Percentiles rank a stretch among this genome's conserved stretches.
phyloP scores from a whole-genome alignment of 768 basidiomycete species.

The Leccinum boreale region DNA sequence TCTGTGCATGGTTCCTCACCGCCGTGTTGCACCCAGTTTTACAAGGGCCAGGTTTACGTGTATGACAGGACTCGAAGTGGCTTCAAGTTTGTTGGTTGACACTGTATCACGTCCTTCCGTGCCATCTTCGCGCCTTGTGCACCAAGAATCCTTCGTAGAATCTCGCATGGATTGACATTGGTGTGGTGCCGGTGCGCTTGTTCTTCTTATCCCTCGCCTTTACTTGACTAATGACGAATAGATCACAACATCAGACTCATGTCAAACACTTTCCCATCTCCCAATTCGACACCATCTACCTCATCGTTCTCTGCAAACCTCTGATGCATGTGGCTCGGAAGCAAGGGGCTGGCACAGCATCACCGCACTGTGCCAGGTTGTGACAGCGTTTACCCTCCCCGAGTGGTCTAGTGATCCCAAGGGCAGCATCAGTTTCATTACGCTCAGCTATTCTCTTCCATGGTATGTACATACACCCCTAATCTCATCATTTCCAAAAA shows the following conservation, averaged over 20 bases:
- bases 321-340: conserved; percentile 65
- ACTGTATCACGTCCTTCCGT: conserved; percentile 68
- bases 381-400: conserved; percentile 61
- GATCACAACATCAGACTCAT: conserved; percentile 69
- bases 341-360: conserved; percentile 75
- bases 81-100: conserved; percentile 35
- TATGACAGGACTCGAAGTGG: conserved; percentile 65
- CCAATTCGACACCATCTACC: conserved; percentile 64
- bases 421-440: conserved; percentile 53
- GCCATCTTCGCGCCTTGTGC: too few relatives aligned
- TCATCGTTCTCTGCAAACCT: conserved; percentile 71
- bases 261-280: conserved; percentile 54
- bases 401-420: conserved; percentile 52
- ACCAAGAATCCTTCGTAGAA: too few relatives aligned
- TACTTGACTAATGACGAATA: neutral
- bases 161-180: too few relatives aligned
- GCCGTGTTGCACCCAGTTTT: conserved; percentile 42
- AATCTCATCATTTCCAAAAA: neutral
- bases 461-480: conserved; percentile 32
- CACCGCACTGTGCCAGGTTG: conserved; percentile 69
- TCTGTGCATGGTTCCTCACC: neutral
- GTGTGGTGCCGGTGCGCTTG: too few relatives aligned
- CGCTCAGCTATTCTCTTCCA: conserved; percentile 58
- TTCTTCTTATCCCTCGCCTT: conserved; percentile 5
- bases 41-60: conserved; percentile 63